Evolutionary conservation across 2,329 filamentous ascomycete genomes (phyloP).

Genomic region (Colletotrichum melonis): DNA sequence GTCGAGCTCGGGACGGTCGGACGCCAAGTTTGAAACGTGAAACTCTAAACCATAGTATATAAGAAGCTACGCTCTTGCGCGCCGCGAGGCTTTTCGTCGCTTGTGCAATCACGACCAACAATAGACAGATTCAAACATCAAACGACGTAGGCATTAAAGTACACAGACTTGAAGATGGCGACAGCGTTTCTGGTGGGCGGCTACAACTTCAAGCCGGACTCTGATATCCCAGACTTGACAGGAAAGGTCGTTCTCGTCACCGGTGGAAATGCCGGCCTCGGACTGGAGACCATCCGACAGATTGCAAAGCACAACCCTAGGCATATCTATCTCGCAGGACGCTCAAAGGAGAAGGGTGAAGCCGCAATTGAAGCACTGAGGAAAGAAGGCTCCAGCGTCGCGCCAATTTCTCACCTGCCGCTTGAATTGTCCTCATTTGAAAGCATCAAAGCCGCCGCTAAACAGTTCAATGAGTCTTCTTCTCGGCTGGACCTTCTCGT

Average conservation of each 20-base stretch:
- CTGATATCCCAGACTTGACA: slow-evolving; percentile 46
- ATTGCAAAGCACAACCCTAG: slow-evolving; percentile 48
- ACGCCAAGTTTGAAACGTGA: slow-evolving; percentile 16
- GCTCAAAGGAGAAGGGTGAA: slow-evolving; percentile 19
- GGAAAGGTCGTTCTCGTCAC: slow-evolving; percentile 52
- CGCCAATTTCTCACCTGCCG: slow-evolving; percentile 17
- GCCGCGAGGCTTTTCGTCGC: too few relatives aligned
- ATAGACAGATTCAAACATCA: not conserved
- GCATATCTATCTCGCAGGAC: slow-evolving; percentile 37
- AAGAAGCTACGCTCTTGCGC: not conserved
- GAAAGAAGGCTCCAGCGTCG: slow-evolving; percentile 1
- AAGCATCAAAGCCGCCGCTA: slow-evolving; percentile 33
- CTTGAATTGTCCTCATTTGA: slow-evolving; percentile 34
- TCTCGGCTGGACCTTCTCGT: slow-evolving; percentile 46
- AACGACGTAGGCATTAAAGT: not conserved
- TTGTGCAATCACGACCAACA: not conserved
- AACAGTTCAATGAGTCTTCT: slow-evolving; percentile 22
- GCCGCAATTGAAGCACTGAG: slow-evolving; percentile 21
- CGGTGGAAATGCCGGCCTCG: slow-evolving; percentile 53
- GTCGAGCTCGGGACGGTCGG: slow-evolving; percentile 18
- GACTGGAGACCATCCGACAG: slow-evolving; percentile 50
- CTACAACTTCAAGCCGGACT: slow-evolving; percentile 26
- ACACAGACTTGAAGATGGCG: not conserved
- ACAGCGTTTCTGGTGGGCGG: slow-evolving; percentile 26
- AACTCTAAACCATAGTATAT: slow-evolving; percentile 13